phyloP scores from a whole-genome alignment of 805 yeast genomes.

The Myxozyma geophila region DNA sequence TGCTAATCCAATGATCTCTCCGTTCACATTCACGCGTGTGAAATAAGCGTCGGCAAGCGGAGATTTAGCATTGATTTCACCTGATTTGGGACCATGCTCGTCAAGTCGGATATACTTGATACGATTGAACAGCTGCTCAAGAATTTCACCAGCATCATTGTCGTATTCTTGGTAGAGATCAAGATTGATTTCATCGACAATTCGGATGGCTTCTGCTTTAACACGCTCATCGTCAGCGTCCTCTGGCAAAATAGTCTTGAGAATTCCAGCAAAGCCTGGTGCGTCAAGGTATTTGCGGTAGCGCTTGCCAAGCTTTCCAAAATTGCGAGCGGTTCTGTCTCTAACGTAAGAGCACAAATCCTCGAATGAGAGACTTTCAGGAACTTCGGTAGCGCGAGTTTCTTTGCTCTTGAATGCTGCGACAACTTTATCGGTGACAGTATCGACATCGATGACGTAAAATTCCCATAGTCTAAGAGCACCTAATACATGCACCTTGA shows the following conservation, averaged over 20 bases:
- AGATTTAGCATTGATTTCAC: conserved; percentile 57
- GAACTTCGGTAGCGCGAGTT: conserved; percentile 24
- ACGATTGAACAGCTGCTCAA: conserved; percentile 74
- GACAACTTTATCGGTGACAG: conserved; percentile 47
- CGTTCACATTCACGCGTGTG: conserved; percentile 70
- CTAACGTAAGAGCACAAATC: conserved; percentile 28
- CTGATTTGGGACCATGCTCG: conserved; percentile 78
- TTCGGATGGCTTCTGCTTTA: conserved; percentile 17
- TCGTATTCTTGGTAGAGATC: conserved; percentile 76
- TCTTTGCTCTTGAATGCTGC: conserved; percentile 28
- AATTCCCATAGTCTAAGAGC: conserved; percentile 82
- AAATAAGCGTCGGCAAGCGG: conserved; percentile 89
- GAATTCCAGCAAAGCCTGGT: conserved; percentile 56
- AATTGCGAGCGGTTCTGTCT: conserved; percentile 35
- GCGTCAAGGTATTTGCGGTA: conserved; percentile 60
- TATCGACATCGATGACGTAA: conserved; percentile 68
- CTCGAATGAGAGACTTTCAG: conserved; percentile 32
- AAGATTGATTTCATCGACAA: conserved; percentile 78
- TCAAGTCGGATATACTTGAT: conserved; percentile 78
- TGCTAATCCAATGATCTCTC: conserved; percentile 64
- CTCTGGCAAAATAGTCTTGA: conserved; percentile 47
- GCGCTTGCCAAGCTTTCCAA: conserved; percentile 56
- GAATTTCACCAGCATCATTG: conserved; percentile 66
- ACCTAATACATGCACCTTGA: conserved; percentile 69
- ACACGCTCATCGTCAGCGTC: conserved; percentile 47